A percentile compares a stretch with the other conserved stretches of the same genome.
These are phyloP conservation scores for Calocera viscosa DNA, from an alignment of 768 basidiomycete species.

Conservation along the genomic window DNA sequence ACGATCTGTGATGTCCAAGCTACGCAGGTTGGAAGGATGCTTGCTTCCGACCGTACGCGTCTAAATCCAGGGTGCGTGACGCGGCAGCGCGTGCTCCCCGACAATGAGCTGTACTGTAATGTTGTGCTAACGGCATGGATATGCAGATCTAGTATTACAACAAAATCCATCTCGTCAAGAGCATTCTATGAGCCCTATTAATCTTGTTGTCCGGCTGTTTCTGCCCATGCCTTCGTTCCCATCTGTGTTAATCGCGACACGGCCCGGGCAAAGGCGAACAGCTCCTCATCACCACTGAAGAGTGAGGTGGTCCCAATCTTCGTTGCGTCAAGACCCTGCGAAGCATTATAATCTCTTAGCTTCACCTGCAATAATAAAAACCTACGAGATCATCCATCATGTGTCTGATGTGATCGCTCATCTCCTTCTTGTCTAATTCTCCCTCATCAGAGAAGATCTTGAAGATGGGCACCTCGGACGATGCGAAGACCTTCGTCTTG, in stretches of 20 bases:
- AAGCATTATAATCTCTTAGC: conserved; percentile 12
- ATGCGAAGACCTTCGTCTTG: conserved; percentile 84
- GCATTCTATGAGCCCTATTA: not conserved
- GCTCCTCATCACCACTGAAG: conserved; percentile 91
- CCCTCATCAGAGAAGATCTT: conserved; percentile 74
- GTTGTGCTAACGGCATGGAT: not conserved
- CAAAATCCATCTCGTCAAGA: not conserved
- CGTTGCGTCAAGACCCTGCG: conserved; percentile 58
- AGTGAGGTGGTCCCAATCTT: conserved; percentile 76
- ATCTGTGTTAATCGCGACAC: conserved; percentile 77
- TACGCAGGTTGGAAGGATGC: not conserved
- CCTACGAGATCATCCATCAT: conserved; percentile 91
- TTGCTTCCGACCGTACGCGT: conserved; percentile 2
- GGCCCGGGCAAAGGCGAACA: conserved; percentile 93
- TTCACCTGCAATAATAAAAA: conserved; percentile 20
- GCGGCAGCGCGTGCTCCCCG: not conserved
- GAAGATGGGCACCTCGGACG: conserved; percentile 84
- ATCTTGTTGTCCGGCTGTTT: conserved; percentile 22
- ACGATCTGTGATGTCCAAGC: not conserved
- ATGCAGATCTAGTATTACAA: not conserved
- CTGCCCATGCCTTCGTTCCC: conserved; percentile 81
- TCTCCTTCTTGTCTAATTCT: conserved; percentile 24
- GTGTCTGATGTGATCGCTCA: conserved; percentile 77
- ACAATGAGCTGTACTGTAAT: not conserved
- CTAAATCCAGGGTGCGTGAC: conserved; percentile 7